phyloP scores from a whole-genome alignment of 441 rosid genomes.

The Corymbia calophylla region DNA sequence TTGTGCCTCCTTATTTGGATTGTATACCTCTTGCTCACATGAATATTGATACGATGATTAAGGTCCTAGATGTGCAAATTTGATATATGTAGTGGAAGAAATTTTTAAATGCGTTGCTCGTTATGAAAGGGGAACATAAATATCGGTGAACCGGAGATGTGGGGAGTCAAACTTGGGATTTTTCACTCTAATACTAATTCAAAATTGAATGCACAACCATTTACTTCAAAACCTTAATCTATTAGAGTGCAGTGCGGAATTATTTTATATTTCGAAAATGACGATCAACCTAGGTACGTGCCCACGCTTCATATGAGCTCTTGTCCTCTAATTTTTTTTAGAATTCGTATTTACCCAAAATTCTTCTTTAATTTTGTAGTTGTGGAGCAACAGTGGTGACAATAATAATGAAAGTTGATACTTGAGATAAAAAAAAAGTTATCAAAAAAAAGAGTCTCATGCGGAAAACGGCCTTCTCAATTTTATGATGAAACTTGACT shows the following conservation, averaged over 20 bases:
- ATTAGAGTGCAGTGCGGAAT: not conserved
- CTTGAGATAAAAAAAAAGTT: not conserved
- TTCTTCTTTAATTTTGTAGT: not conserved
- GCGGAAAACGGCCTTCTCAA: not conserved
- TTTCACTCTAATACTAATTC: not conserved
- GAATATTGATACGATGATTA: not conserved
- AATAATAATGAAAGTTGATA: not conserved
- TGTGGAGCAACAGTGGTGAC: not conserved
- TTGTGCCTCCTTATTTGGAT: too few species aligned
- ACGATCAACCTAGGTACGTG: not conserved
- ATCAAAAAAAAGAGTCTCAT: not conserved
- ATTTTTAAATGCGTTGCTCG: not conserved
- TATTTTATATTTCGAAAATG: not conserved
- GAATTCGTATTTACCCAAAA: not conserved
- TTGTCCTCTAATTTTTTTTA: not conserved
- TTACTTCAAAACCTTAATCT: not conserved
- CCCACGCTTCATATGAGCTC: not conserved
- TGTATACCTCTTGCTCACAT: too few species aligned
- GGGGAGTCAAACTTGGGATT: not conserved
- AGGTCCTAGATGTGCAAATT: not conserved
- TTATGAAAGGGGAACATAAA: not conserved
- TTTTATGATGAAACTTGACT: not conserved
- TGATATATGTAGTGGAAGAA: not conserved
- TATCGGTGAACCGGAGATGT: accelerated
- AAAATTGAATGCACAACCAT: not conserved